A percentile compares a stretch with the other conserved stretches of the same genome.
Conservation (phyloP, 2,329 filamentous ascomycete species). For the Aurifilum marmelostoma region DNA sequence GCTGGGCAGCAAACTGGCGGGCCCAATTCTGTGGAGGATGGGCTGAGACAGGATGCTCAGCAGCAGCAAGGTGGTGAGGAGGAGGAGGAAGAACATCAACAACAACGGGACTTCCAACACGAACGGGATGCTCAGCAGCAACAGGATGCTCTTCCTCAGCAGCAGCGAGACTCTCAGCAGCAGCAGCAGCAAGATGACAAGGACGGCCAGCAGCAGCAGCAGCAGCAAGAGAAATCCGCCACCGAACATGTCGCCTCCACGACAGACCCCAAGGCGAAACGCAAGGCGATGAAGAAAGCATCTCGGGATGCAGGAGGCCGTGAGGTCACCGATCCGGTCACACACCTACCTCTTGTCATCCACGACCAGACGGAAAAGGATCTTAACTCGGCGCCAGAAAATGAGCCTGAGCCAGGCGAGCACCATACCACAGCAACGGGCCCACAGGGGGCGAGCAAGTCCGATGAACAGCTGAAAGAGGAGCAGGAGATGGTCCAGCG, state of each 20-base stretch:
- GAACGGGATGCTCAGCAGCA: constrained; percentile 1
- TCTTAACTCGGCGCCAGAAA: constrained; percentile 47
- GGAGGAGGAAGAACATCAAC: constrained; percentile 26
- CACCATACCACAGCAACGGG: constrained; percentile 45
- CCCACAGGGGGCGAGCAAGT: constrained; percentile 43
- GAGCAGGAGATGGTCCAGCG: constrained; percentile 43
- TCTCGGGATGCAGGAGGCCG: constrained; percentile 52
- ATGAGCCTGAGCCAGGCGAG: constrained; percentile 40
- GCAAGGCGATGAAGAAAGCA: constrained; percentile 52
- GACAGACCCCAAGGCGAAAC: constrained; percentile 49
- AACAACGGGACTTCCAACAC: constrained; percentile 16
- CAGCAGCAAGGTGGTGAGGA: constrained; percentile 11
- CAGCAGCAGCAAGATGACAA: constrained; percentile 30
- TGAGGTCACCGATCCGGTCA: constrained; percentile 73
- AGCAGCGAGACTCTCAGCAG: constrained; percentile 23
- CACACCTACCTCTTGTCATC: constrained; percentile 69
- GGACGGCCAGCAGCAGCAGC: constrained; percentile 31
- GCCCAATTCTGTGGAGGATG: constrained; percentile 24
- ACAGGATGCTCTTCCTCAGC: background rate
- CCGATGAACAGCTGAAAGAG: constrained; percentile 41
- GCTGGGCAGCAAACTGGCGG: background rate
- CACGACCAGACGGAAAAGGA: constrained; percentile 70
- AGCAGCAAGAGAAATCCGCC: constrained; percentile 37
- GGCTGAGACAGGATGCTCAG: constrained; percentile 17
- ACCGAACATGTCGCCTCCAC: constrained; percentile 43